phyloP scores from a whole-genome alignment of 1,284 basidiomycete species.

The Macrocystidia cucumis region DNA sequence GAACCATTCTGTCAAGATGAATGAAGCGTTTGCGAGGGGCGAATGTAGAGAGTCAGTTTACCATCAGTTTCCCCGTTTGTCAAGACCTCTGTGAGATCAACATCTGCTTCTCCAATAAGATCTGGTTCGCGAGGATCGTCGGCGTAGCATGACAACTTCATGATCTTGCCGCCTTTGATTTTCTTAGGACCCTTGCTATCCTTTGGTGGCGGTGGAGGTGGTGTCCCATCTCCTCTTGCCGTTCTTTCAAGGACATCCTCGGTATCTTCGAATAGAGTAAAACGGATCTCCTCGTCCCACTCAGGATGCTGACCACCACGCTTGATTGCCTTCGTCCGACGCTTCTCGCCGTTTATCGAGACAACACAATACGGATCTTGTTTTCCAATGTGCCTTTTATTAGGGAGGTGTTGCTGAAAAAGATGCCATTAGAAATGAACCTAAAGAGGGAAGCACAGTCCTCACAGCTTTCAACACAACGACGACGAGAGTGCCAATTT shows the following conservation, averaged over 20 bases:
- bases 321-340: slow-evolving; percentile 86
- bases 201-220: slow-evolving; percentile 53
- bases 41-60: slow-evolving; percentile 28
- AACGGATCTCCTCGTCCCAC: slow-evolving; percentile 98
- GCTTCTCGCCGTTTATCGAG: slow-evolving; percentile 72
- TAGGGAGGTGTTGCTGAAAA: slow-evolving; percentile 81
- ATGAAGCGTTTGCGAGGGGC: slow-evolving; percentile 4
- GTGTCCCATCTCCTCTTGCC: slow-evolving; percentile 39
- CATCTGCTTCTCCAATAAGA: slow-evolving; percentile 86
- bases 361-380: slow-evolving; percentile 95
- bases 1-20: slow-evolving; percentile 77
- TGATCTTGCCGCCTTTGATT: slow-evolving; percentile 67
- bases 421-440: slow-evolving; percentile 14
- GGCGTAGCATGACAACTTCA: slow-evolving; percentile 87
- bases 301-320: slow-evolving; percentile 96
- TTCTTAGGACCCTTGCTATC: slow-evolving; percentile 39
- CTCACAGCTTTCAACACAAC: slow-evolving; percentile 94
- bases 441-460: slow-evolving; percentile 15
- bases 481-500: slow-evolving; percentile 91
- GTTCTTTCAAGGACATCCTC: slow-evolving; percentile 55
- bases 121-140: slow-evolving; percentile 95
- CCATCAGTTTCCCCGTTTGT: slow-evolving; percentile 96
- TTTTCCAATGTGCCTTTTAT: slow-evolving; percentile 93
- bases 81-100: slow-evolving; percentile 86
- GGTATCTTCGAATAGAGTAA: slow-evolving; percentile 80